Conservation (phyloP, 2,329 filamentous ascomycete genomes). For the Colletotrichum noveboracense region DNA sequence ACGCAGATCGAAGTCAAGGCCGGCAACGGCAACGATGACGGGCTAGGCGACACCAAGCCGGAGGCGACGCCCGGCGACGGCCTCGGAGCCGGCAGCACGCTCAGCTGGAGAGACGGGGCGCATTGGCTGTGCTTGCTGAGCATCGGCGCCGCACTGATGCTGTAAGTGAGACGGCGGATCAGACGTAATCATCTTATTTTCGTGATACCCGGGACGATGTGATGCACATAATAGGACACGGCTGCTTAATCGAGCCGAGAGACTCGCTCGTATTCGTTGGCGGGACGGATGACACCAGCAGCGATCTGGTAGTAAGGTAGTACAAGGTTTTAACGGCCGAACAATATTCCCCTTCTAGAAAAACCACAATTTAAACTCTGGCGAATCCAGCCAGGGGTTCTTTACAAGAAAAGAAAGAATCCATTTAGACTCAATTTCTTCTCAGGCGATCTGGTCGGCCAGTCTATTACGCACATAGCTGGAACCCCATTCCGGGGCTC, state of each 20-base stretch:
- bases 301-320: background rate
- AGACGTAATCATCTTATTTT: background rate
- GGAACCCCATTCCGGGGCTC: slow-evolving; percentile 1
- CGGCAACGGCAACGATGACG: slow-evolving; percentile 26
- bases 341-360: background rate
- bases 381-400: background rate
- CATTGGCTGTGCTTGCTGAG: slow-evolving; percentile 37
- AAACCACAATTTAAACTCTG: background rate
- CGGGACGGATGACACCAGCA: background rate
- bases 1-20: slow-evolving; percentile 45
- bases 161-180: slow-evolving; percentile 24
- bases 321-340: background rate
- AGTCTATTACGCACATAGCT: slow-evolving; percentile 11
- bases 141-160: slow-evolving; percentile 33
- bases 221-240: background rate
- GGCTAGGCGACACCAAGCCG: slow-evolving; percentile 31
- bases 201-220: slow-evolving; percentile 12
- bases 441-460: background rate
- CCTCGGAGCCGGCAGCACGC: slow-evolving; percentile 33
- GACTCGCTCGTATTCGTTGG: background rate
- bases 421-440: background rate
- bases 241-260: slow-evolving; percentile 1
- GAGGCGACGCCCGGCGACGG: slow-evolving; percentile 36
- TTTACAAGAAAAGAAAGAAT: background rate
- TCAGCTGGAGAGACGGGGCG: slow-evolving; percentile 37